These are phyloP conservation scores for Apiotrichum domesticum DNA, from an alignment of 1,284 basidiomycete genomes.

Conservation along the genomic window DNA sequence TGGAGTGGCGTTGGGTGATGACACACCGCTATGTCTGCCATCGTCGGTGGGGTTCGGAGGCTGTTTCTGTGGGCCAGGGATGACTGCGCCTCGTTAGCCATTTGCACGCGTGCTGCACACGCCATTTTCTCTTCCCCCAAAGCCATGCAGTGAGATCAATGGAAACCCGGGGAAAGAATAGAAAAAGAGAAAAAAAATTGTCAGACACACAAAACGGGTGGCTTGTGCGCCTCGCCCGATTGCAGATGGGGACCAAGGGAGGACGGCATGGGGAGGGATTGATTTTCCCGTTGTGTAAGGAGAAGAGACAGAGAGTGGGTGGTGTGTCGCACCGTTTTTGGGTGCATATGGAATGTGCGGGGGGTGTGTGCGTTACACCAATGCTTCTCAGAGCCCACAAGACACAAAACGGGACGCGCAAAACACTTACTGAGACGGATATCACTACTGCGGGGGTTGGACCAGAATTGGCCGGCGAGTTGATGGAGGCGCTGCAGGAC, in stretches of 20 bases:
- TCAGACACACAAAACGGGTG: neutral
- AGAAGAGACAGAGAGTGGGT: no score
- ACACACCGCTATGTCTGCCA: neutral
- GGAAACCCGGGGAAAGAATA: neutral
- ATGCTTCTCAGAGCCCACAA: no score
- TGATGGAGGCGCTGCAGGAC: slow-evolving; percentile 35
- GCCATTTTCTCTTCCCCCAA: neutral
- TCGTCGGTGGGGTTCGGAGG: neutral
- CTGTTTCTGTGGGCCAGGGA: slow-evolving; percentile 2
- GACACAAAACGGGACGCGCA: neutral
- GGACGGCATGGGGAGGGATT: neutral
- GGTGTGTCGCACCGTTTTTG: neutral
- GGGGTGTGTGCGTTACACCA: no score
- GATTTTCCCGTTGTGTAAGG: neutral
- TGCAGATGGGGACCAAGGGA: no score
- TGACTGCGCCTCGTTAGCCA: neutral
- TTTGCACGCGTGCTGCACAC: neutral
- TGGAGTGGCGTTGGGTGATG: neutral
- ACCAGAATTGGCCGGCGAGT: slow-evolving; percentile 37
- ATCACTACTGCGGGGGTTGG: slow-evolving; percentile 33
- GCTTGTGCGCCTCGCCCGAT: neutral
- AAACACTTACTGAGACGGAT: slow-evolving; percentile 37
- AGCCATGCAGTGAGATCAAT: neutral
- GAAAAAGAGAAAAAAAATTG: no score
- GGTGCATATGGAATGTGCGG: neutral